Conservation (phyloP, 257 asterid genomes). For the Fraxinus excelsior region DNA sequence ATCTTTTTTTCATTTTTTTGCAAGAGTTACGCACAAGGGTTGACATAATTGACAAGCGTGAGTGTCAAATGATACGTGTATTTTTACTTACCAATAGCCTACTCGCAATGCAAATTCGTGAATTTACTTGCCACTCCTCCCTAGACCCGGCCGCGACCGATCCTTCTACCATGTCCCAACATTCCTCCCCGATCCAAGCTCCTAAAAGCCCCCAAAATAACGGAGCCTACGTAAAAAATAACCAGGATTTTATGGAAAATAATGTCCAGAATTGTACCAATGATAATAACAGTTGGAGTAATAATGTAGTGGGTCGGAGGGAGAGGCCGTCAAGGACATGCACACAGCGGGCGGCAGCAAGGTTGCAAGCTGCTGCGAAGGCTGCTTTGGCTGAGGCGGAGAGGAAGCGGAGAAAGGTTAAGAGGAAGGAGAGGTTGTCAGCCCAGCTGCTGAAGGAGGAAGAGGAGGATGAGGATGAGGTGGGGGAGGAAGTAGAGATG, state of each 20-base stretch:
- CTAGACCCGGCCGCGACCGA: slow-evolving; percentile 38
- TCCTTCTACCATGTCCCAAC: slow-evolving; percentile 45
- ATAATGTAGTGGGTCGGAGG: slow-evolving; percentile 50
- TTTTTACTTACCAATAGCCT: too few species aligned
- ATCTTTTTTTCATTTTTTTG: too few species aligned
- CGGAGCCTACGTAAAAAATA: slow-evolving; percentile 28
- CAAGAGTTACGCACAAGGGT: too few species aligned
- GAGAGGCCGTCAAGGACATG: slow-evolving; percentile 98
- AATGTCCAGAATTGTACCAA: slow-evolving; percentile 25
- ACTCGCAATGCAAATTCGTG: slow-evolving; percentile 54
- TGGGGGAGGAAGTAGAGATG: slow-evolving; percentile 28
- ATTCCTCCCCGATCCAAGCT: slow-evolving; percentile 70
- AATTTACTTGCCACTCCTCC: slow-evolving; percentile 40
- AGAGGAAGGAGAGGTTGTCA: slow-evolving; percentile 54
- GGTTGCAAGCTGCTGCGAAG: slow-evolving; percentile 86
- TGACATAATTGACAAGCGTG: too few species aligned
- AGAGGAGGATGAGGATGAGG: slow-evolving; percentile 33
- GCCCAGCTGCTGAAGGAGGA: slow-evolving; percentile 70
- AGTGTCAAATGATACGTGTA: too few species aligned
- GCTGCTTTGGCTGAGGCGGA: slow-evolving; percentile 62
- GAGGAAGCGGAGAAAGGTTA: slow-evolving; percentile 58
- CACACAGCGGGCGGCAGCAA: slow-evolving; percentile 81
- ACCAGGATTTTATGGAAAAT: slow-evolving; percentile 28
- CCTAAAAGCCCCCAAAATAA: slow-evolving; percentile 17
- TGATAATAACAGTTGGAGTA: slow-evolving; percentile 34